Evolutionary conservation across 2,329 filamentous ascomycete genomes (phyloP).

Genomic region (Diaporthe helianthi): DNA sequence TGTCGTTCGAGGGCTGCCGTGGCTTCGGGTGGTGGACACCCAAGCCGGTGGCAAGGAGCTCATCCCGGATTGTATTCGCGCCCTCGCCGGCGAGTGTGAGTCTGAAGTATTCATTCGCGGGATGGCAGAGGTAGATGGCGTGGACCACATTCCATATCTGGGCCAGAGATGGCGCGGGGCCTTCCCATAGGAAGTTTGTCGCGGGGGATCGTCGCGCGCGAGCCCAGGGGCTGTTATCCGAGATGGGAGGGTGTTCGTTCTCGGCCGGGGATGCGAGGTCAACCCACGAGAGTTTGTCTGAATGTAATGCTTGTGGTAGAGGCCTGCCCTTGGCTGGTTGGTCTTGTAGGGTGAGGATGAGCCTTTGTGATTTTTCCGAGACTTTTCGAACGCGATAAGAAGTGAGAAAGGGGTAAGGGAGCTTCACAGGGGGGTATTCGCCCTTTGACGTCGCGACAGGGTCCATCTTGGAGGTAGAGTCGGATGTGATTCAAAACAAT

Average conservation of each 20-base stretch:
- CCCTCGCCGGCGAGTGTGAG: constrained; percentile 48
- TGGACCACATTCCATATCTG: constrained; percentile 57
- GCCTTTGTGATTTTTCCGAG: constrained; percentile 38
- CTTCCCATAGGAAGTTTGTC: constrained; percentile 49
- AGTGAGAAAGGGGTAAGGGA: constrained; percentile 55
- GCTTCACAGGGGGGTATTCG: constrained; percentile 48
- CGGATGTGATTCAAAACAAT: neutral
- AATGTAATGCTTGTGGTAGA: constrained; percentile 48
- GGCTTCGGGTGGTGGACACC: constrained; percentile 44
- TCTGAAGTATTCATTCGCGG: constrained; percentile 52
- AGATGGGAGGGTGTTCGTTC: constrained; percentile 39
- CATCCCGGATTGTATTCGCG: constrained; percentile 43
- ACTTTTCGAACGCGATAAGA: constrained; percentile 47
- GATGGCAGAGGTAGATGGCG: constrained; percentile 51
- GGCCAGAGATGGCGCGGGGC: constrained; percentile 47
- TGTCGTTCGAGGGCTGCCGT: constrained; percentile 41
- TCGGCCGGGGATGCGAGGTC: constrained; percentile 42
- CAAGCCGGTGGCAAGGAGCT: constrained; percentile 27
- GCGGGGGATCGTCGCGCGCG: constrained; percentile 52
- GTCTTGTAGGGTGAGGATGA: constrained; percentile 45
- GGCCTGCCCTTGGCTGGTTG: constrained; percentile 43
- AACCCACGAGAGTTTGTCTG: constrained; percentile 46
- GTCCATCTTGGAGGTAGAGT: constrained; percentile 35
- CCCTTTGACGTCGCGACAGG: constrained; percentile 22
- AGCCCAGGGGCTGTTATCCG: constrained; percentile 49